phyloP scores from a whole-genome alignment of 176 grass and related monocot genomes.

The Juncus effusus region DNA sequence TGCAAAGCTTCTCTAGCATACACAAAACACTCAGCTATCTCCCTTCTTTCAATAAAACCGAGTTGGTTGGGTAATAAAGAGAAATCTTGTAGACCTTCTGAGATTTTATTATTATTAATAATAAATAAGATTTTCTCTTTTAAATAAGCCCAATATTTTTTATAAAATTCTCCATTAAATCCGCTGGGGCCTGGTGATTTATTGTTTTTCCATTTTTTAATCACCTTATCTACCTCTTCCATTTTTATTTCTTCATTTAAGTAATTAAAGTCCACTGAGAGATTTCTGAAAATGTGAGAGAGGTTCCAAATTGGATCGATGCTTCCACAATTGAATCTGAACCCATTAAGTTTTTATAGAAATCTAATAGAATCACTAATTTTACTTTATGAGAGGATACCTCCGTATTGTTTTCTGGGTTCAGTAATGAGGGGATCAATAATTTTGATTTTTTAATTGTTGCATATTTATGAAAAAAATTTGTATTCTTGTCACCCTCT shows the following conservation, averaged over 20 bases:
- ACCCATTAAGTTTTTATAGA: neutral
- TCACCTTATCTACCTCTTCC: too few species aligned
- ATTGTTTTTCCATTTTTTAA: neutral
- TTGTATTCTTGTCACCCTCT: neutral
- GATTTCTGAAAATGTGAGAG: neutral
- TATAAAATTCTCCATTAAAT: too few species aligned
- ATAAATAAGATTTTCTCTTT: neutral
- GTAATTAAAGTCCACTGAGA: neutral
- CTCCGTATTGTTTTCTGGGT: neutral
- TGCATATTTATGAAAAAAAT: too few species aligned
- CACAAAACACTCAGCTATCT: too few species aligned
- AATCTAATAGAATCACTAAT: neutral
- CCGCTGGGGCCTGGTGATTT: too few species aligned
- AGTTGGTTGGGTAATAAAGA: neutral
- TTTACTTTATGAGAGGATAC: neutral
- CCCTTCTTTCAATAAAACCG: too few species aligned
- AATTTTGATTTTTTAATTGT: neutral
- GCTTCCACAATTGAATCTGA: neutral
- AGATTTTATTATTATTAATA: neutral
- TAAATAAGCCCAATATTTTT: too few species aligned
- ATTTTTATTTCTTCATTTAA: neutral
- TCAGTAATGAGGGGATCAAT: neutral
- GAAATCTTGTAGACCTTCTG: too few species aligned
- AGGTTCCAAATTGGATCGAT: neutral
- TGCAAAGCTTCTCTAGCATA: neutral